Evolutionary conservation across 768 basidiomycete genomes (phyloP).

Genomic region (Kondoa malvinella): DNA sequence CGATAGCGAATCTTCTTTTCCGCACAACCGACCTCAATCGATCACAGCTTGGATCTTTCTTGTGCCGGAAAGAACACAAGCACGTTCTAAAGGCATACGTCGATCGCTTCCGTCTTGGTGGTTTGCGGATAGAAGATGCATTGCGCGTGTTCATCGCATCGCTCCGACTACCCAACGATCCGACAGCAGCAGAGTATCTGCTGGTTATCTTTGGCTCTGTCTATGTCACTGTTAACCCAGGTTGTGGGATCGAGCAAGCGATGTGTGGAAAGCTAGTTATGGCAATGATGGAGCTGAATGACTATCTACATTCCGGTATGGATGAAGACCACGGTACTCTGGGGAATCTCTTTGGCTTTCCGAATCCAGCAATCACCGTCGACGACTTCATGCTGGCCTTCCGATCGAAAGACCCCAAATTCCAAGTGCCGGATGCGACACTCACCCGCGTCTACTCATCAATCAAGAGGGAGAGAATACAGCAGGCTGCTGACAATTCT

Average conservation of each 20-base stretch:
- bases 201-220: constrained; percentile 68
- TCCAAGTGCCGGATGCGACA: constrained; percentile 54
- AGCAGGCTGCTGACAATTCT: constrained; percentile 27
- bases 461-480: constrained; percentile 38
- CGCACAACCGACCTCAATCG: constrained; percentile 69
- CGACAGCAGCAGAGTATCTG: constrained; percentile 45
- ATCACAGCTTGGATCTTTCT: constrained; percentile 62
- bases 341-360: constrained; percentile 26
- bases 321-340: constrained; percentile 13
- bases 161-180: constrained; percentile 45
- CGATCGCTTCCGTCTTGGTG: constrained; percentile 69
- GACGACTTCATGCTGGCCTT: constrained; percentile 75
- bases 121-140: constrained; percentile 70
- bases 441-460: constrained; percentile 64
- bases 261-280: constrained; percentile 41
- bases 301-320: constrained; percentile 47
- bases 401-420: constrained; percentile 54
- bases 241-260: constrained; percentile 37
- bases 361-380: constrained; percentile 38
- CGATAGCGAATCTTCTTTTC: constrained; percentile 56
- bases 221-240: constrained; percentile 79
- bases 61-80: constrained; percentile 56
- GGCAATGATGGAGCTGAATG: constrained; percentile 73
- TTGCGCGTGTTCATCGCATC: constrained; percentile 76
- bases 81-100: constrained; percentile 64